phyloP scores from a whole-genome alignment of 2,329 filamentous ascomycete genomes.

The Trichothecium roseum region DNA sequence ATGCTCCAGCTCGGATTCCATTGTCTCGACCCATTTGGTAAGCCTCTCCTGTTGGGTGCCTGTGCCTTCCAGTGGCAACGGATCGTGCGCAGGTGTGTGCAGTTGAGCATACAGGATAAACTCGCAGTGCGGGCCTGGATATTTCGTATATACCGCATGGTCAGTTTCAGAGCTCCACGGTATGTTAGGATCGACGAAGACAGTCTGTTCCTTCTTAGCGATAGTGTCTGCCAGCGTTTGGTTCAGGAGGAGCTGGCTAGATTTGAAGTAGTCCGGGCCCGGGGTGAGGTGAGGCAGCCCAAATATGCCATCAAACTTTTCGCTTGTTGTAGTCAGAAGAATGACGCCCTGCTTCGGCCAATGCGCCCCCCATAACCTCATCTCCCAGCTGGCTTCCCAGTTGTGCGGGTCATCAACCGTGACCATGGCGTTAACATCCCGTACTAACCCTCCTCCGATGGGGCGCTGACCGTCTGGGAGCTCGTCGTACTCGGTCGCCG shows the following conservation, averaged over 20 bases:
- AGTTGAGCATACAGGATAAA: conserved; percentile 80
- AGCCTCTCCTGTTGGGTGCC: conserved; percentile 20
- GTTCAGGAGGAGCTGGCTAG: conserved; percentile 58
- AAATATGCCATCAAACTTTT: conserved; percentile 90
- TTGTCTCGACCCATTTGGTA: conserved; percentile 34
- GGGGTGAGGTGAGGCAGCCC: conserved; percentile 75
- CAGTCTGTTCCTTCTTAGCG: conserved; percentile 47
- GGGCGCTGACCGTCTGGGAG: conserved; percentile 19
- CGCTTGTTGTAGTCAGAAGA: conserved; percentile 78
- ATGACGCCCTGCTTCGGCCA: conserved; percentile 72
- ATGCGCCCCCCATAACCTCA: conserved; percentile 75
- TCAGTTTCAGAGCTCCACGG: conserved; percentile 69
- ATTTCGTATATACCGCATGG: conserved; percentile 45
- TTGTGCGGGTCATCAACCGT: conserved; percentile 61
- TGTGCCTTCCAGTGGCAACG: conserved; percentile 19
- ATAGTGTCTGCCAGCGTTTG: conserved; percentile 60
- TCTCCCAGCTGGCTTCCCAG: conserved; percentile 63
- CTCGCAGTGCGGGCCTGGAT: conserved; percentile 69
- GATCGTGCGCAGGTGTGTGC: conserved; percentile 38
- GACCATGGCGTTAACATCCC: conserved; percentile 59
- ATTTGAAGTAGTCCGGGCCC: conserved; percentile 41
- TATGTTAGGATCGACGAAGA: conserved; percentile 46
- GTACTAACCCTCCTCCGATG: conserved; percentile 42
- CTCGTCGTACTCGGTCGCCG: conserved; percentile 33
- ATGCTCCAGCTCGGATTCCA: conserved; percentile 53